Evolutionary conservation across 1,284 basidiomycete species (phyloP).

Genomic region (Cutaneotrichosporon cutaneum): DNA sequence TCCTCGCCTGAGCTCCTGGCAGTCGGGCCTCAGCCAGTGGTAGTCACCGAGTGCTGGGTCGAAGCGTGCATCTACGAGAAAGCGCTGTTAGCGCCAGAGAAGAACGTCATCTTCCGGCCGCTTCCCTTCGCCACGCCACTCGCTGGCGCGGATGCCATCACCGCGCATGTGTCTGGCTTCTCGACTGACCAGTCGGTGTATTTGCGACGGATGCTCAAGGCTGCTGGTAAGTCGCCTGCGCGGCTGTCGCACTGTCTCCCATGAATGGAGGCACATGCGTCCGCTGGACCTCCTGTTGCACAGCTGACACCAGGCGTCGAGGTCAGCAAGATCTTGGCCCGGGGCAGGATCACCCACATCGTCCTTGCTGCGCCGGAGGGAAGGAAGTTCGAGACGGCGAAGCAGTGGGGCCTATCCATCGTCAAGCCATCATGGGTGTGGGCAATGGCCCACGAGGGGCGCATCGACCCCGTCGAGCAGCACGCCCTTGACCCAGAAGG

Average conservation of each 20-base stretch:
- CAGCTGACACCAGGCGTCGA: constrained; percentile 27
- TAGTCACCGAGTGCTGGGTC: constrained; percentile 53
- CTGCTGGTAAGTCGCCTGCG: constrained; percentile 34
- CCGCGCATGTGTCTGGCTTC: constrained; percentile 46
- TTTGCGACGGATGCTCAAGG: constrained; percentile 38
- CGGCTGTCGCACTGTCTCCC: neutral
- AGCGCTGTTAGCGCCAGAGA: constrained; percentile 35
- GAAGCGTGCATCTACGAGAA: constrained; percentile 47
- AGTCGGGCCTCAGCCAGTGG: constrained; percentile 6
- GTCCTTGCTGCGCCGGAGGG: constrained; percentile 32
- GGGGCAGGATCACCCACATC: constrained; percentile 40
- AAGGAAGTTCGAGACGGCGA: constrained; percentile 40
- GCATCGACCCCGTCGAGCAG: constrained; percentile 27
- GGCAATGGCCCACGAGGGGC: constrained; percentile 36
- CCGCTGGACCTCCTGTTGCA: too few relatives aligned
- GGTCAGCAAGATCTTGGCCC: constrained; percentile 37
- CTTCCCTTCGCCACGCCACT: constrained; percentile 39
- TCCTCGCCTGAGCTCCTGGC: constrained; percentile 5
- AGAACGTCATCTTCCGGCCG: constrained; percentile 45
- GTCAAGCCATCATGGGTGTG: constrained; percentile 44
- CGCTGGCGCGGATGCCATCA: constrained; percentile 24
- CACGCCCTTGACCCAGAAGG: constrained; percentile 20
- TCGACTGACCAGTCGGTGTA: constrained; percentile 36
- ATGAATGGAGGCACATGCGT: neutral
- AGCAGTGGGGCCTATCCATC: constrained; percentile 42